phyloP scores from a whole-genome alignment of 2,329 filamentous ascomycete genomes.

The Taxawa tesnikishii region DNA sequence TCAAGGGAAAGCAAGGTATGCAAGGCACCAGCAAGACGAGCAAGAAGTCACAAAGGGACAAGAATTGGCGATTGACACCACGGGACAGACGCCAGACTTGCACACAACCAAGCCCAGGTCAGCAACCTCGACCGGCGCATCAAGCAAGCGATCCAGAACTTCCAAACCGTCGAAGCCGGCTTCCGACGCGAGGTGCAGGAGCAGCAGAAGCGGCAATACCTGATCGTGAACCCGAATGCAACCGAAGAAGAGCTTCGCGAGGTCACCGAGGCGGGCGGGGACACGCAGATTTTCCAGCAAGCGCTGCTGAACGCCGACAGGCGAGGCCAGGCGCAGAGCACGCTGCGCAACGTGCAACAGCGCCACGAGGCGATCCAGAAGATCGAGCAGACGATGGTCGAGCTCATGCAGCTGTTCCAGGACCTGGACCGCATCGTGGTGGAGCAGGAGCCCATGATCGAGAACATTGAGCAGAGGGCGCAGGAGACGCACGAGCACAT shows the following conservation, averaged over 20 bases:
- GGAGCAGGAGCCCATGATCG: conserved; percentile 71
- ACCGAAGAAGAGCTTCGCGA: conserved; percentile 64
- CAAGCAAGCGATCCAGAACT: conserved; percentile 68
- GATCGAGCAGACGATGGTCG: conserved; percentile 82
- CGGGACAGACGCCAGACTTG: conserved; percentile 51
- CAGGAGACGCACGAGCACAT: conserved; percentile 79
- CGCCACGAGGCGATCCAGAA: conserved; percentile 81
- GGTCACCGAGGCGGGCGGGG: conserved; percentile 59
- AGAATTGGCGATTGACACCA: background rate
- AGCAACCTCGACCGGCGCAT: conserved; percentile 67
- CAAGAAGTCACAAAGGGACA: background rate
- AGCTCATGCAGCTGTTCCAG: conserved; percentile 77
- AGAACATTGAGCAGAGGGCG: conserved; percentile 73
- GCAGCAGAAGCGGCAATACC: conserved; percentile 79
- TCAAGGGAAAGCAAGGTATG: conserved; percentile 56
- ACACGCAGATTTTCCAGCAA: conserved; percentile 77
- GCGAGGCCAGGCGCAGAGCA: conserved; percentile 67
- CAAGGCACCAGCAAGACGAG: too few species aligned
- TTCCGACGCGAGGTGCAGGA: conserved; percentile 72
- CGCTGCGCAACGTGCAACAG: conserved; percentile 66
- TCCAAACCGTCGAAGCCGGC: conserved; percentile 66
- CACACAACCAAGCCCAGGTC: conserved; percentile 69
- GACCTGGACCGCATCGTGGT: conserved; percentile 78
- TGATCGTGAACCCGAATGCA: conserved; percentile 76
- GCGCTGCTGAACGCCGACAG: conserved; percentile 72